Base-by-base conservation (phyloP, 139 green algal species). In the Mychonastes homosphaera region DNA sequence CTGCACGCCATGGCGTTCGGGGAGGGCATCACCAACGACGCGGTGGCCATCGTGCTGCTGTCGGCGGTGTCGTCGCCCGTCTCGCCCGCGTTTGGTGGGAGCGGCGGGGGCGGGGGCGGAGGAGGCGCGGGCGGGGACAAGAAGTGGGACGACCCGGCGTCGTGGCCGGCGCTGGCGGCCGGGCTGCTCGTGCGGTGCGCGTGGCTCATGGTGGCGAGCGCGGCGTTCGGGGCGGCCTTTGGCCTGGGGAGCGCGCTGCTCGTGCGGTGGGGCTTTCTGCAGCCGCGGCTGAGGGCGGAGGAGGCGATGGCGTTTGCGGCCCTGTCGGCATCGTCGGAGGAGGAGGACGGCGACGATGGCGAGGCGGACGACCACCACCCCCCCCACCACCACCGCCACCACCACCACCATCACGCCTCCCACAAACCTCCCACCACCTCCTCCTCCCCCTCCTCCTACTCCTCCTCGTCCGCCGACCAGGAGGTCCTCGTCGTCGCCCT, bases 11-110 rank as follows among this genome's bases (percentile, higher is more conserved):
- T 93, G 29, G 76, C 92, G 35, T 93, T 93, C 70, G 84, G 84
- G 3, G 84, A 93, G 61, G 84, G 82, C 2, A 80, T 93, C 27
- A 73, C 94, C 21, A 93, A 93, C 65, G 84, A 93, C 56, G 86
- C 86, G 38, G 83, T 81, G 15, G 66, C 78, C 13, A 83, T 94
- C 24, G 85, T 89, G 45, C 69, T 94, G 53, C 79, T 94, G 43
- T 40, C 39, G 1, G 61, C 61, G 2, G 45, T 38, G 3, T 6
- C 46, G 58, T 46, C 48, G 47, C 18, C 41, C 1, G 4, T 5
- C 36, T 44, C 12, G 36, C 12, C 36, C 10, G 10, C 12, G 12
- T 13, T n/a, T 44, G 13, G 10, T 10, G 10, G 36, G 36, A 44
- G 10, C 10, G 10, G 36, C 36, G 36, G 12, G 12, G 12, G 13